These are phyloP conservation scores for Aspergillus glaucus DNA, from an alignment of 2,329 filamentous ascomycete species.

Conservation along the genomic window DNA sequence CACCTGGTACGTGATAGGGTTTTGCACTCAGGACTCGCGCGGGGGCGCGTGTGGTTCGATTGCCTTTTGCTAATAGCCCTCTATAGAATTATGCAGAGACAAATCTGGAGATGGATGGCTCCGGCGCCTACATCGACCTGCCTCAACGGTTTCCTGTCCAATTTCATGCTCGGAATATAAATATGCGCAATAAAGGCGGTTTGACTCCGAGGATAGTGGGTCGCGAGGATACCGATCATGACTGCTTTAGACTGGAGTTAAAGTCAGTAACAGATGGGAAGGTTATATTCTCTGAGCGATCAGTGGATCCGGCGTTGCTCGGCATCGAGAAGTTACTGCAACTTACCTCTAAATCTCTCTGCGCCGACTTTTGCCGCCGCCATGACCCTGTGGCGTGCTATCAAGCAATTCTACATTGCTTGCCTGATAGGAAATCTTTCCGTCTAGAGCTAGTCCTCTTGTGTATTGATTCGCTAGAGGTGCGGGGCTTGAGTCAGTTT, in stretches of 20 bases:
- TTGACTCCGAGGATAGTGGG: neutral
- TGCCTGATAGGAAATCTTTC: slow-evolving; percentile 15
- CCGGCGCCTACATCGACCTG: neutral
- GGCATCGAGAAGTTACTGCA: slow-evolving; percentile 19
- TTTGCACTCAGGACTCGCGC: neutral
- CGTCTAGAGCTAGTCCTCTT: slow-evolving; percentile 25
- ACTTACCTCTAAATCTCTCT: slow-evolving; percentile 13
- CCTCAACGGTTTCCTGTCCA: slow-evolving; percentile 15
- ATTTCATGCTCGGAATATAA: slow-evolving; percentile 5
- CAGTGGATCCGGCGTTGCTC: slow-evolving; percentile 10
- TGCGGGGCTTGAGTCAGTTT: slow-evolving; percentile 15
- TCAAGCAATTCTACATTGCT: slow-evolving; percentile 21
- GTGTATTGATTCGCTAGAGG: slow-evolving; percentile 30
- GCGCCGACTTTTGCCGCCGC: slow-evolving; percentile 20
- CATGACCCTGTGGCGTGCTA: slow-evolving; percentile 23
- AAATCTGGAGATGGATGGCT: neutral
- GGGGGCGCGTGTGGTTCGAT: neutral
- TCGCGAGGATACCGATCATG: neutral
- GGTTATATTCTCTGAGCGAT: slow-evolving; percentile 14
- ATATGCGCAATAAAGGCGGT: neutral
- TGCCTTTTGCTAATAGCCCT: slow-evolving; percentile 4
- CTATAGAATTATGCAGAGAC: slow-evolving; percentile 14
- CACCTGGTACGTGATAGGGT: slow-evolving; percentile 21
- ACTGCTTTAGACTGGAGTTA: slow-evolving; percentile 17
- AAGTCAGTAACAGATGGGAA: slow-evolving; percentile 9